phyloP scores from a whole-genome alignment of 768 basidiomycete species.

The Galerina marginata region DNA sequence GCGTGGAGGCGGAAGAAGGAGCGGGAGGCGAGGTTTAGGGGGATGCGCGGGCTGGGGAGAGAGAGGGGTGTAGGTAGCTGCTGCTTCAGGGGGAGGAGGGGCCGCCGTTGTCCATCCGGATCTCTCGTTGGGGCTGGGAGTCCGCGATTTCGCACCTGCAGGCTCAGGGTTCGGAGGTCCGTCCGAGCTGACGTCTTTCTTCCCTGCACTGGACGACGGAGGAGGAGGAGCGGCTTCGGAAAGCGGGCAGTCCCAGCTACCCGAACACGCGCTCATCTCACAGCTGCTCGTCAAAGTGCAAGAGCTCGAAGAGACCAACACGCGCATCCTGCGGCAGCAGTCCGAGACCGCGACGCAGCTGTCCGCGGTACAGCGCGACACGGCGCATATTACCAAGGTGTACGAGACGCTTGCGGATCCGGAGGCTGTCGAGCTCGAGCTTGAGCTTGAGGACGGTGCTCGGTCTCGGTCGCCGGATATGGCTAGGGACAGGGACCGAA shows the following conservation, averaged over 20 bases:
- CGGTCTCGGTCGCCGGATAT: conserved; percentile 1
- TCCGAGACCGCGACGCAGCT: conserved; percentile 63
- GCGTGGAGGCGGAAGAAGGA: conserved; percentile 52
- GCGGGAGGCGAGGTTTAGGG: conserved; percentile 59
- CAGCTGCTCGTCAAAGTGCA: conserved; percentile 76
- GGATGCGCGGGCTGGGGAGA: conserved; percentile 48
- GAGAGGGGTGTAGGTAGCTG: conserved; percentile 31
- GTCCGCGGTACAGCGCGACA: conserved; percentile 73
- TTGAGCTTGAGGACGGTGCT: conserved; percentile 22
- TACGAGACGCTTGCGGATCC: conserved; percentile 72
- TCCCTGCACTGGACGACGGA: conserved; percentile 27
- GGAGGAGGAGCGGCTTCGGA: neutral
- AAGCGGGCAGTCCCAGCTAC: conserved; percentile 10
- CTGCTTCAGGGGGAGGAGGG: neutral
- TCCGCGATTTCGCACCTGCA: conserved; percentile 68
- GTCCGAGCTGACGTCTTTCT: conserved; percentile 33
- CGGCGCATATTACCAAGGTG: conserved; percentile 68
- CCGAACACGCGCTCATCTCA: conserved; percentile 64
- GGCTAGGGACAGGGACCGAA: conserved; percentile 35
- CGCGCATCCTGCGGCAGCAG: conserved; percentile 69
- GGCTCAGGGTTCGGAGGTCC: conserved; percentile 47
- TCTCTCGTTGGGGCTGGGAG: neutral
- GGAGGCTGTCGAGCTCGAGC: conserved; percentile 53
- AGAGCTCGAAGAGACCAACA: conserved; percentile 78
- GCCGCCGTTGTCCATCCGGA: neutral